phyloP scores from a whole-genome alignment of 2,329 filamentous ascomycete species.

The Alternaria triticina region DNA sequence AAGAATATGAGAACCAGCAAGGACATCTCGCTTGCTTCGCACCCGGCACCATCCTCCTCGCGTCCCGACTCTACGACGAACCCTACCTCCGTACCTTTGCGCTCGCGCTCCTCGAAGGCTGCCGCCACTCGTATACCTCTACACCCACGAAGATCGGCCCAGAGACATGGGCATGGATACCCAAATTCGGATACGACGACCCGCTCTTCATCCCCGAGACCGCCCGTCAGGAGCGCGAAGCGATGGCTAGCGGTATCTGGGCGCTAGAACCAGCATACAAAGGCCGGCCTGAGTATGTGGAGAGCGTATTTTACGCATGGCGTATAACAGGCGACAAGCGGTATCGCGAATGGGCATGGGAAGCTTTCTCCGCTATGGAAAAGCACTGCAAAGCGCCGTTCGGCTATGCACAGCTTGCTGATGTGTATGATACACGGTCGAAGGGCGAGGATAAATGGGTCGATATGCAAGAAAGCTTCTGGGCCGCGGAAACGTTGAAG shows the following conservation, averaged over 20 bases:
- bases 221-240: slow-evolving; percentile 36
- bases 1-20: slow-evolving; percentile 47
- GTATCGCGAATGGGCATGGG: slow-evolving; percentile 53
- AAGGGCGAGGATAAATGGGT: slow-evolving; percentile 37
- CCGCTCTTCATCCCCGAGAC: slow-evolving; percentile 38
- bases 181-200: slow-evolving; percentile 43
- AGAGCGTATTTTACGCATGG: slow-evolving; percentile 51
- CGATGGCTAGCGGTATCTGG: slow-evolving; percentile 43
- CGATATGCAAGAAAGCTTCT: slow-evolving; percentile 49
- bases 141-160: slow-evolving; percentile 49
- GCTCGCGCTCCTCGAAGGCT: slow-evolving; percentile 50
- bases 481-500: slow-evolving; percentile 51
- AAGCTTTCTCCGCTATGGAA: slow-evolving; percentile 48
- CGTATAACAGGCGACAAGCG: slow-evolving; percentile 49
- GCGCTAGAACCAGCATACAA: slow-evolving; percentile 39
- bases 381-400: slow-evolving; percentile 47
- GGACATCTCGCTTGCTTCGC: slow-evolving; percentile 51
- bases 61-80: slow-evolving; percentile 41
- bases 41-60: slow-evolving; percentile 49
- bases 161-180: slow-evolving; percentile 49
- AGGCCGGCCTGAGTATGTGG: slow-evolving; percentile 50
- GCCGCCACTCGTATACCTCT: slow-evolving; percentile 47
- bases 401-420: slow-evolving; percentile 47
- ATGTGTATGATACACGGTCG: slow-evolving; percentile 38
- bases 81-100: slow-evolving; percentile 45